Conservation (phyloP, 345 rosid genomes). For the Syzygium oleosum region DNA sequence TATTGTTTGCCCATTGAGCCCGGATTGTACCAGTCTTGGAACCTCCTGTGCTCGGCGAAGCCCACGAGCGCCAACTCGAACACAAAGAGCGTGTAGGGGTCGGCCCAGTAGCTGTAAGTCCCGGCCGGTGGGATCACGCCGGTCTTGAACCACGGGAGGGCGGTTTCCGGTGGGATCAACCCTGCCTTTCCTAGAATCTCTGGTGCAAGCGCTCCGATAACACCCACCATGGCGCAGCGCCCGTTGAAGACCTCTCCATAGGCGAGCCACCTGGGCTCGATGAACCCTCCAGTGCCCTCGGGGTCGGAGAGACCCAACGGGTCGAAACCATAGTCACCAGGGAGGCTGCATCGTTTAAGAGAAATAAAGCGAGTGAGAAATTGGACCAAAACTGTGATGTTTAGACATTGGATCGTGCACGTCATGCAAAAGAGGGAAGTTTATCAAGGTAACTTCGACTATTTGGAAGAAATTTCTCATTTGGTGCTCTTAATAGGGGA, state of each 20-base stretch:
- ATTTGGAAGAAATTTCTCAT: not conserved
- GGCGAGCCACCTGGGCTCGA: slow-evolving; percentile 93
- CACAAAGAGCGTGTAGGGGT: slow-evolving; percentile 77
- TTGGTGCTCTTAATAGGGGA: not conserved
- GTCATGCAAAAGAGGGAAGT: not conserved
- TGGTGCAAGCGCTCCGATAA: slow-evolving; percentile 75
- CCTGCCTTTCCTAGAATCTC: slow-evolving; percentile 87
- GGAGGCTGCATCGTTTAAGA: slow-evolving; percentile 37
- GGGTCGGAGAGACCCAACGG: slow-evolving; percentile 98
- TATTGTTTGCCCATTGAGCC: slow-evolving; percentile 94
- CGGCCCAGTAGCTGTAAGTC: slow-evolving; percentile 95
- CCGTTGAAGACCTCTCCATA: slow-evolving; percentile 93
- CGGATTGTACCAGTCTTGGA: slow-evolving; percentile 87
- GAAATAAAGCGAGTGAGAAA: not conserved
- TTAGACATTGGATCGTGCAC: not conserved
- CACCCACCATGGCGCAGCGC: slow-evolving; percentile 82
- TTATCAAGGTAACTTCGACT: not conserved
- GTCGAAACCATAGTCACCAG: slow-evolving; percentile 93
- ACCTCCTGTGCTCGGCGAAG: slow-evolving; percentile 92
- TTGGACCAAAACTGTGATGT: not conserved
- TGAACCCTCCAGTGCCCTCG: slow-evolving; percentile 92
- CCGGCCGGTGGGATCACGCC: slow-evolving; percentile 99
- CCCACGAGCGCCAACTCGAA: slow-evolving; percentile 97
- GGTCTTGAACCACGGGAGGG: slow-evolving; percentile 93
- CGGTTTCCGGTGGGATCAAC: slow-evolving; percentile 72